These are phyloP conservation scores for Trichaptum fuscoviolaceum DNA, from an alignment of 768 basidiomycete species.

Conservation along the genomic window DNA sequence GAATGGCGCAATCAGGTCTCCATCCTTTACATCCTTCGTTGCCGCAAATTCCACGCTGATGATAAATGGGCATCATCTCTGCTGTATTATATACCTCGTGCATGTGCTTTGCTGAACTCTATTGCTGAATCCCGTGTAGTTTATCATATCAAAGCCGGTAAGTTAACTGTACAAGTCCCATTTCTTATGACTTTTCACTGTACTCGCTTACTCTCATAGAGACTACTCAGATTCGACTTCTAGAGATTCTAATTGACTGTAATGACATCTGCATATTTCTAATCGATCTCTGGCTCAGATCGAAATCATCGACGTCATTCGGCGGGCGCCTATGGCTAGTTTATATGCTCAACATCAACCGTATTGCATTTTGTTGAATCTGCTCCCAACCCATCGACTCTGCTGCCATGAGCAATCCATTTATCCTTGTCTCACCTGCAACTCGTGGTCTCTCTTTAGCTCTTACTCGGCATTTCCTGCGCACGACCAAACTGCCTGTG, in stretches of 20 bases:
- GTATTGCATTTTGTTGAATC: background rate
- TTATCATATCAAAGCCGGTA: background rate
- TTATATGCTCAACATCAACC: background rate
- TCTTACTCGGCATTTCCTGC: conserved; percentile 48
- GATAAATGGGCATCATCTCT: background rate
- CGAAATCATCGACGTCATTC: background rate
- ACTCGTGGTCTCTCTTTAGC: conserved; percentile 54
- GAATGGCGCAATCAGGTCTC: background rate
- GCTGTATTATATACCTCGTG: background rate
- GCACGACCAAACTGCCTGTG: conserved; percentile 45
- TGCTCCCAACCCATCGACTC: background rate
- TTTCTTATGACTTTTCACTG: background rate
- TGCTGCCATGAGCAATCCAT: conserved; percentile 27
- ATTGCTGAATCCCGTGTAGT: too few species aligned
- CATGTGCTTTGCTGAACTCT: background rate
- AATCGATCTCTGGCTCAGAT: background rate
- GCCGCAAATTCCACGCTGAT: background rate
- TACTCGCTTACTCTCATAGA: too few species aligned
- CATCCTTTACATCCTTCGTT: background rate
- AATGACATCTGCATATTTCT: background rate
- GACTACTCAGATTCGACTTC: too few species aligned
- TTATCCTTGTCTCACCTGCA: conserved; percentile 49
- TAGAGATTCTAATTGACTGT: too few species aligned
- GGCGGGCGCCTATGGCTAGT: background rate
- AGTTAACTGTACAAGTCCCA: background rate